Conservation (phyloP, 2,329 filamentous ascomycete species). For the Hyphodiscus sp. region DNA sequence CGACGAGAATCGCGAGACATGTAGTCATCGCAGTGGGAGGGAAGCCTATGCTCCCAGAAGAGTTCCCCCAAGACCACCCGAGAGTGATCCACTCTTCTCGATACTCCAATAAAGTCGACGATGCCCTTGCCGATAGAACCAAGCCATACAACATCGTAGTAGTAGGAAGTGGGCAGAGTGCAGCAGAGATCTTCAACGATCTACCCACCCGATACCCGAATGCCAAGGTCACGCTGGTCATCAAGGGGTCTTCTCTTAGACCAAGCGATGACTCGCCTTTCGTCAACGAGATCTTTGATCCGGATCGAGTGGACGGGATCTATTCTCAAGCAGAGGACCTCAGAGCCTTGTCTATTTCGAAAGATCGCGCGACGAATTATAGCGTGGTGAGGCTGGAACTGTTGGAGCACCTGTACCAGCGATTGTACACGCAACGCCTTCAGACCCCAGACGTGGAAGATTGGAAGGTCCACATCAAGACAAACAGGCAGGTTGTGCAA, state of each 20-base stretch:
- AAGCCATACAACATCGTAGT: constrained; percentile 58
- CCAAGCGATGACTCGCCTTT: constrained; percentile 66
- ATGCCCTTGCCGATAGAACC: constrained; percentile 42
- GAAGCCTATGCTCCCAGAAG: constrained; percentile 63
- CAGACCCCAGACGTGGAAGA: constrained; percentile 58
- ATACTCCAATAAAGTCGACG: constrained; percentile 59
- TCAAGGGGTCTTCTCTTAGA: constrained; percentile 72
- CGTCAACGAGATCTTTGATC: constrained; percentile 93
- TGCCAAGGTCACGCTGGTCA: constrained; percentile 66
- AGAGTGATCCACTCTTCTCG: constrained; percentile 81
- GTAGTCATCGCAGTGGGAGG: constrained; percentile 60
- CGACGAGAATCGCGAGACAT: constrained; percentile 32
- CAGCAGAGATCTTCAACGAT: constrained; percentile 89
- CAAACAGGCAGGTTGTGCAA: background rate
- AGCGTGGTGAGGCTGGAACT: constrained; percentile 81
- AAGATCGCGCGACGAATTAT: constrained; percentile 83
- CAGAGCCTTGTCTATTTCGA: constrained; percentile 51
- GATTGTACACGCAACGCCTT: constrained; percentile 77
- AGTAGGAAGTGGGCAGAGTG: constrained; percentile 81
- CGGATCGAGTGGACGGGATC: constrained; percentile 68
- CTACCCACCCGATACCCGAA: constrained; percentile 75
- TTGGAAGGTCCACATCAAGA: constrained; percentile 72
- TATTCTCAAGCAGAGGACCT: constrained; percentile 59
- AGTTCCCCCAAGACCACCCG: constrained; percentile 57
- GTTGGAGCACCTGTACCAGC: constrained; percentile 79